Conservation (phyloP, 2,329 filamentous ascomycete genomes). For the Epichloe amarillans region DNA sequence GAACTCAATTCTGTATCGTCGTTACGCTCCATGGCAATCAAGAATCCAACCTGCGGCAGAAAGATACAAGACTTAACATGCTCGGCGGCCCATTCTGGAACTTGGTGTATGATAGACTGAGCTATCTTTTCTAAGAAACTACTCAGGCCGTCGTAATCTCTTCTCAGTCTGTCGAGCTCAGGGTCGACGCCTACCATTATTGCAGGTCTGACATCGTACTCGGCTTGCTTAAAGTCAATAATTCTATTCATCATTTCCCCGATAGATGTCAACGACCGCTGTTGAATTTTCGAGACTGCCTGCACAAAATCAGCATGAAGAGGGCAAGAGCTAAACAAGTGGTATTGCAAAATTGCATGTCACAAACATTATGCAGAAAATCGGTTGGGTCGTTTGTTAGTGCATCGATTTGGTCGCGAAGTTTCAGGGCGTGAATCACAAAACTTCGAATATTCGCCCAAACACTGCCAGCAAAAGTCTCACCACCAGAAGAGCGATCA, state of each 20-base stretch:
- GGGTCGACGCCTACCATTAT: constrained; percentile 59
- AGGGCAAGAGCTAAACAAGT: background rate
- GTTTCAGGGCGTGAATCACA: constrained; percentile 53
- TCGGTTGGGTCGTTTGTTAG: constrained; percentile 4
- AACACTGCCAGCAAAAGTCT: constrained; percentile 48
- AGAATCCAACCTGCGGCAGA: constrained; percentile 82
- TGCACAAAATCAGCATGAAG: background rate
- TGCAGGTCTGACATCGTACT: constrained; percentile 55
- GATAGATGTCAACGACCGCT: constrained; percentile 45
- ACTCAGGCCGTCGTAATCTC: constrained; percentile 64
- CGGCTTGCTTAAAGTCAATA: constrained; percentile 69
- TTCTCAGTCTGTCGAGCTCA: constrained; percentile 65
- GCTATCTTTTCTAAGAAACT: constrained; percentile 57
- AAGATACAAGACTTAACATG: constrained; percentile 67
- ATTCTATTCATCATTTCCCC: constrained; percentile 59
- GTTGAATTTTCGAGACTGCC: constrained; percentile 41
- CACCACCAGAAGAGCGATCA: constrained; percentile 33
- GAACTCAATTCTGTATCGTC: constrained; percentile 39
- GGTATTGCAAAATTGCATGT: background rate
- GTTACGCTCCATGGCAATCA: constrained; percentile 54
- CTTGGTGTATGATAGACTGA: constrained; percentile 43
- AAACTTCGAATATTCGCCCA: constrained; percentile 67
- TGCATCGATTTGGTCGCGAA: constrained; percentile 44
- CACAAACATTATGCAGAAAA: constrained; percentile 2
- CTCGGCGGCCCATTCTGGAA: constrained; percentile 45